phyloP scores from a whole-genome alignment of 176 grass and related monocot genomes.

The Aegilops umbellulata region DNA sequence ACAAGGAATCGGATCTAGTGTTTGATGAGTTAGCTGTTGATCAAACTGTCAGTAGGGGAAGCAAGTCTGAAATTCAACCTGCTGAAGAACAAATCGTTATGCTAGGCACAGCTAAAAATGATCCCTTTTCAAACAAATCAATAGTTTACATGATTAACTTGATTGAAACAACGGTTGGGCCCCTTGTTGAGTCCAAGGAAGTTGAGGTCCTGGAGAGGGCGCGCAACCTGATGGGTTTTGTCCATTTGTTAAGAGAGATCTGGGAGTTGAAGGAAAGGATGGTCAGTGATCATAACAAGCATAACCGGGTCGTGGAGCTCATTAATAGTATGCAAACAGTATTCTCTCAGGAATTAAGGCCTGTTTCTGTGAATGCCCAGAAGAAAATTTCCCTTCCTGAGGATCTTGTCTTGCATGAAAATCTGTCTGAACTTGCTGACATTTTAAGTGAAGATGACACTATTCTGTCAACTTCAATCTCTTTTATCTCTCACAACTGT shows the following conservation, averaged over 20 bases:
- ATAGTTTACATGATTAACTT: constrained; percentile 62
- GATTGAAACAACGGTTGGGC: constrained; percentile 64
- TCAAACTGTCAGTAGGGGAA: constrained; percentile 20
- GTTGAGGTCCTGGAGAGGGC: constrained; percentile 85
- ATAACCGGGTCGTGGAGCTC: constrained; percentile 34
- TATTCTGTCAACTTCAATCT: constrained; percentile 36
- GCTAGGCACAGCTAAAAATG: constrained; percentile 22
- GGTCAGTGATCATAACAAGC: constrained; percentile 25
- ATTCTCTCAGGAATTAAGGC: constrained; percentile 81
- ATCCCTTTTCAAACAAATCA: constrained; percentile 38
- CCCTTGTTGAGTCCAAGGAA: constrained; percentile 67
- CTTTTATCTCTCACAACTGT: constrained; percentile 37
- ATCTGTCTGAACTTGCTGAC: constrained; percentile 48
- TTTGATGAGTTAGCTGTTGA: constrained; percentile 17
- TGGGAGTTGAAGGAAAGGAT: constrained; percentile 40
- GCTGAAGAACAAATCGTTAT: constrained; percentile 1
- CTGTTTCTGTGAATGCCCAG: constrained; percentile 74
- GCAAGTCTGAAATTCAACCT: constrained; percentile 22
- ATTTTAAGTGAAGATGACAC: constrained; percentile 52
- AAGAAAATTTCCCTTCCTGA: constrained; percentile 53
- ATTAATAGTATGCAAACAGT: constrained; percentile 51
- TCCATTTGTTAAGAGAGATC: constrained; percentile 45
- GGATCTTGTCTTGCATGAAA: constrained; percentile 55
- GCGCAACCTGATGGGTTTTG: constrained; percentile 67
- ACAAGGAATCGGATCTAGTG: background rate